phyloP scores from a whole-genome alignment of 257 asterid genomes.

The Ilex asprella region DNA sequence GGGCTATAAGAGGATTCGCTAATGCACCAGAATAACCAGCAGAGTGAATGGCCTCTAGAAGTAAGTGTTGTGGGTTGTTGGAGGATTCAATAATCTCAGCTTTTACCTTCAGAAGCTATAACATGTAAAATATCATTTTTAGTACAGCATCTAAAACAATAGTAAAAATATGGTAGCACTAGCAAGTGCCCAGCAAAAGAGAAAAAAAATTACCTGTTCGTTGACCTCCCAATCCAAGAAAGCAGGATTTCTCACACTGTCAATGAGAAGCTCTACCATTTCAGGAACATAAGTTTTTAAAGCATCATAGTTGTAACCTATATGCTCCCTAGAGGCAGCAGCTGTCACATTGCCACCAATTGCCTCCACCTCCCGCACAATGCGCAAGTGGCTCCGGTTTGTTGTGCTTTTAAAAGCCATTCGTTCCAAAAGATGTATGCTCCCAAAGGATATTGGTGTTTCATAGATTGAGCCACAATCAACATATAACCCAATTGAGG shows the following conservation, averaged over 20 bases:
- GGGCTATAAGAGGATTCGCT: conserved; percentile 59
- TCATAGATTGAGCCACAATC: conserved; percentile 88
- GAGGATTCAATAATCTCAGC: conserved; percentile 58
- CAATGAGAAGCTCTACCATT: conserved; percentile 88
- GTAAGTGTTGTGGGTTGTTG: conserved; percentile 69
- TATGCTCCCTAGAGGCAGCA: conserved; percentile 81
- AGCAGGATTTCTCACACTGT: conserved; percentile 79
- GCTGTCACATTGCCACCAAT: conserved; percentile 80
- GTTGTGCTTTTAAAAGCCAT: conserved; percentile 91
- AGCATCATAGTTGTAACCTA: conserved; percentile 73
- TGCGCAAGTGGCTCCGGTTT: conserved; percentile 76
- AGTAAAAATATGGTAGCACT: no score
- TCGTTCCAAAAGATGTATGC: conserved; percentile 83
- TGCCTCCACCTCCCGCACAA: conserved; percentile 89
- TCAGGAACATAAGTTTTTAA: conserved; percentile 69
- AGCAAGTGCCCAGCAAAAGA: no score
- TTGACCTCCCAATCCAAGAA: conserved; percentile 94
- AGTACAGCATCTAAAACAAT: background rate
- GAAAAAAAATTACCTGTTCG: conserved; percentile 55
- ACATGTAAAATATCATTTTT: conserved; percentile 5
- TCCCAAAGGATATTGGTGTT: conserved; percentile 67
- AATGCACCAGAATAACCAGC: conserved; percentile 72
- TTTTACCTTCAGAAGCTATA: conserved; percentile 57
- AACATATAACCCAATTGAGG: conserved; percentile 79
- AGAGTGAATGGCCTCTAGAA: conserved; percentile 77